Base-by-base conservation (phyloP, 73 alveolate genomes). In the Blepharisma stoltei region DNA sequence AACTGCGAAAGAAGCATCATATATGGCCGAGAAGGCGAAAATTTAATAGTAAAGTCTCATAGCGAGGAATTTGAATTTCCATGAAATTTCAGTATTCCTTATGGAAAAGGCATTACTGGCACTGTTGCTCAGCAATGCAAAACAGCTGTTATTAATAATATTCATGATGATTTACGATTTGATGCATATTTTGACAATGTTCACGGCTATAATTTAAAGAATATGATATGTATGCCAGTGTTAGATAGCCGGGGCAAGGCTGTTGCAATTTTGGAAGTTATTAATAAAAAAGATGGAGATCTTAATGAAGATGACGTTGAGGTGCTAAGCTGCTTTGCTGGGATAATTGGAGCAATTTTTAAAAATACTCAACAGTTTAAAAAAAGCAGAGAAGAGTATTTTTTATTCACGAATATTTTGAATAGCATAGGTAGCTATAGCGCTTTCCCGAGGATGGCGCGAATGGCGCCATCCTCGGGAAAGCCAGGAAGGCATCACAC, bases 31-130 rank as follows among this genome's bases (percentile, higher is more conserved):
- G 41, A 60, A 60, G 73, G 23, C 46, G 23, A 60, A 25, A 14
- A 60, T 8, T 38, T 60, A 9, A 25, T 60, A 20, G 45, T 60
- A 9, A n/a, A 14, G 4, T n/a, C 14, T 25, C 73, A 60, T 14
- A 38, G 73, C 49, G 23, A 8, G 14, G 73, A 60, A 11, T 11
- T 9, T 60, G 73, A 60, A 25, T 14, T 60, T 14, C 73, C 73
- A 9, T 14, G 73, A 60, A 25, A 60, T 38, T 60, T 60, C 45
- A 11, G 18, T 38, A 8, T 60, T 14, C 18, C 73, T 1, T 8
- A 60, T 18, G 73, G 73, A 25, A 60, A 60, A 60, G 73, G 73
- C 3, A 60, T 60, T 9, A 9, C 73, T 60, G 14, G 73, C 46
- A n/a, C 14, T 25, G 46, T 60, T 0, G 14, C 23, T 25, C 14